These are phyloP conservation scores for Fonsecaea multimorphosa DNA, from an alignment of 2,329 filamentous ascomycete genomes.

Conservation along the genomic window DNA sequence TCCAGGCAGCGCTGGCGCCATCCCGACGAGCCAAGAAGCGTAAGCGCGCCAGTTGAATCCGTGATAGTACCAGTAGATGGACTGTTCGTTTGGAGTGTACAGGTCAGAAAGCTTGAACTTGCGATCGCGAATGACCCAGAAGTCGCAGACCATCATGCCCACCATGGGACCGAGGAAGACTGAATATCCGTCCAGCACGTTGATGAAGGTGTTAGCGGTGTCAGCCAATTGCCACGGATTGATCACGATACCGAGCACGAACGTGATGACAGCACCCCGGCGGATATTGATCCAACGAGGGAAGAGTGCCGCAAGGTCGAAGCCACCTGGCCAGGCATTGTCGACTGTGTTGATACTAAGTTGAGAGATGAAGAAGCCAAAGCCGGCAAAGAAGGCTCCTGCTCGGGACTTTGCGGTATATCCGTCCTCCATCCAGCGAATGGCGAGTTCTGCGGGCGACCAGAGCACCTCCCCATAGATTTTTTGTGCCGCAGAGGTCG, in stretches of 20 bases:
- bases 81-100: conserved; percentile 33
- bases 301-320: conserved; percentile 61
- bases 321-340: conserved; percentile 60
- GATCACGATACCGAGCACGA: conserved; percentile 19
- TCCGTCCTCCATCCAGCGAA: conserved; percentile 23
- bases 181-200: conserved; percentile 70
- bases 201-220: conserved; percentile 63
- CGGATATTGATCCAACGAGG: conserved; percentile 61
- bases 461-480: conserved; percentile 27
- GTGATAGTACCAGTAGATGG: conserved; percentile 32
- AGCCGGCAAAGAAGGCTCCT: conserved; percentile 59
- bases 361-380: conserved; percentile 50
- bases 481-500: conserved; percentile 24
- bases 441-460: conserved; percentile 23
- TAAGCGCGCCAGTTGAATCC: conserved; percentile 68
- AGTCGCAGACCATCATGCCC: conserved; percentile 37
- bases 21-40: conserved; percentile 62
- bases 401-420: conserved; percentile 27
- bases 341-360: conserved; percentile 61
- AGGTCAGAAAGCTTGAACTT: conserved; percentile 28
- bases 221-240: conserved; percentile 65
- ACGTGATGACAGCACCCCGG: conserved; percentile 15
- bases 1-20: conserved; percentile 64
- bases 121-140: conserved; percentile 32
- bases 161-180: conserved; percentile 62